Percentiles rank a stretch among this genome's conserved stretches.
Evolutionary conservation across 768 basidiomycete genomes (phyloP).

Genomic region (Tricholoma furcatifolium): DNA sequence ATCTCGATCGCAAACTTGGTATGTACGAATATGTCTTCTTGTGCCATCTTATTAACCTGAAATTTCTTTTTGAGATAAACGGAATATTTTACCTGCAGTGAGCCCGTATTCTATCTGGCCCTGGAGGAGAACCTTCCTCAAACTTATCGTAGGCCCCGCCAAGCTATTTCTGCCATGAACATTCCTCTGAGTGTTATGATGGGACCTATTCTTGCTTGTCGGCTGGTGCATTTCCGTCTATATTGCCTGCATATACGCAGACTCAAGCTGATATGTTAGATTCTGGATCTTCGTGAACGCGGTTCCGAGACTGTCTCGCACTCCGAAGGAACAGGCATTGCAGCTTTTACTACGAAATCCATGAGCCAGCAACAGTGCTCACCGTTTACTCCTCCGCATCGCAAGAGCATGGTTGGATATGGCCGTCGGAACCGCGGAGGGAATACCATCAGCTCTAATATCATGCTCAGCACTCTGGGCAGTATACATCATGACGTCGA

Average conservation of each 20-base stretch:
- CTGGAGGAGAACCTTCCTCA: neutral
- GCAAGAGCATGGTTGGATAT: constrained; percentile 39
- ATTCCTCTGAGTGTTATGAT: constrained; percentile 86
- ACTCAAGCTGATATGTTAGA: constrained; percentile 35
- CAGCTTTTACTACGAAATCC: constrained; percentile 66
- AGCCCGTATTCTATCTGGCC: constrained; percentile 16
- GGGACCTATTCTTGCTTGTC: constrained; percentile 75
- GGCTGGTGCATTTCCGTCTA: constrained; percentile 46
- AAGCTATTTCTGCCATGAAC: constrained; percentile 80
- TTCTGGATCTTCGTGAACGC: constrained; percentile 79
- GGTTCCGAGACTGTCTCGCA: constrained; percentile 77
- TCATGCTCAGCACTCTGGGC: constrained; percentile 63
- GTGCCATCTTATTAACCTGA: neutral
- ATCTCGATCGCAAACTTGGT: constrained; percentile 85
- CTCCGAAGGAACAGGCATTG: constrained; percentile 69
- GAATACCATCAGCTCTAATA: constrained; percentile 56
- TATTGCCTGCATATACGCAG: constrained; percentile 6
- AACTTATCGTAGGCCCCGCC: constrained; percentile 57
- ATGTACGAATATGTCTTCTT: constrained; percentile 10
- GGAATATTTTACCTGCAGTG: constrained; percentile 87
- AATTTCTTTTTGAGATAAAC: constrained; percentile 47
- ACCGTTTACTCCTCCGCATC: constrained; percentile 52
- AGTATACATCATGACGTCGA: constrained; percentile 53
- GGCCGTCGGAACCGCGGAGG: constrained; percentile 39
- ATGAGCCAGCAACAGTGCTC: constrained; percentile 53